Evolutionary conservation across 225 moss, liverwort and hornwort genomes (phyloP).

Genomic region (Bryoerythrophyllum caledonicum): DNA sequence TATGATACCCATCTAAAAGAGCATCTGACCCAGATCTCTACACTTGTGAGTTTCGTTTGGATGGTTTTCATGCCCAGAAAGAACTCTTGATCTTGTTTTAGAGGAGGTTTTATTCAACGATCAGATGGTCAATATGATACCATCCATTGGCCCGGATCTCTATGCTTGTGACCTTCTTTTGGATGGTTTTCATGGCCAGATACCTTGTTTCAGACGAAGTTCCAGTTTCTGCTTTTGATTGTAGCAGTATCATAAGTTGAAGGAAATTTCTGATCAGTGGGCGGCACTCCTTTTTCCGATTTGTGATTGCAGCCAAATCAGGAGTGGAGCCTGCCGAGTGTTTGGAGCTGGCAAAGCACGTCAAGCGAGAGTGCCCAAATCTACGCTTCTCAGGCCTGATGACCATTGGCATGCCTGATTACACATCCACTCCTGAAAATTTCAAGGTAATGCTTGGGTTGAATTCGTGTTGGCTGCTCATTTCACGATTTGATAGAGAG

Average conservation of each 20-base stretch:
- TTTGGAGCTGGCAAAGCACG: slow-evolving; percentile 79
- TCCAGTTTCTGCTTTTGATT: background rate
- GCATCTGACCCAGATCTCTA: too few relatives aligned
- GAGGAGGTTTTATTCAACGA: background rate
- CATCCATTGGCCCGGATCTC: too few relatives aligned
- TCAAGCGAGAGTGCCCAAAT: slow-evolving; percentile 83
- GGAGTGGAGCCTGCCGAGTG: slow-evolving; percentile 85
- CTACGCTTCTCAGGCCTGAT: slow-evolving; percentile 83
- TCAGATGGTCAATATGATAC: too few relatives aligned
- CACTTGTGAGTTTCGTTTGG: too few relatives aligned
- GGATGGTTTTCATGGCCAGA: too few relatives aligned
- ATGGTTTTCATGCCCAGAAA: too few relatives aligned
- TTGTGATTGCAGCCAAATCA: slow-evolving; percentile 77
- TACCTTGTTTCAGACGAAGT: background rate
- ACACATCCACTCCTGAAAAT: slow-evolving; percentile 85
- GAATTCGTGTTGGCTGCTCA: background rate
- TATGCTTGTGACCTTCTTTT: too few relatives aligned
- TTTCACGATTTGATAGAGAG: background rate
- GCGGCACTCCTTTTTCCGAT: too few relatives aligned
- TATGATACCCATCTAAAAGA: too few relatives aligned
- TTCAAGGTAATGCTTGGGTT: slow-evolving; percentile 50
- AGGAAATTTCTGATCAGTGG: background rate
- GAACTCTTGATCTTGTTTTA: background rate
- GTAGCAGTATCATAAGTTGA: background rate
- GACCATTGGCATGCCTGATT: slow-evolving; percentile 96